These are phyloP conservation scores for Penicillium thymicola DNA, from an alignment of 2,329 filamentous ascomycete genomes.

Conservation along the genomic window DNA sequence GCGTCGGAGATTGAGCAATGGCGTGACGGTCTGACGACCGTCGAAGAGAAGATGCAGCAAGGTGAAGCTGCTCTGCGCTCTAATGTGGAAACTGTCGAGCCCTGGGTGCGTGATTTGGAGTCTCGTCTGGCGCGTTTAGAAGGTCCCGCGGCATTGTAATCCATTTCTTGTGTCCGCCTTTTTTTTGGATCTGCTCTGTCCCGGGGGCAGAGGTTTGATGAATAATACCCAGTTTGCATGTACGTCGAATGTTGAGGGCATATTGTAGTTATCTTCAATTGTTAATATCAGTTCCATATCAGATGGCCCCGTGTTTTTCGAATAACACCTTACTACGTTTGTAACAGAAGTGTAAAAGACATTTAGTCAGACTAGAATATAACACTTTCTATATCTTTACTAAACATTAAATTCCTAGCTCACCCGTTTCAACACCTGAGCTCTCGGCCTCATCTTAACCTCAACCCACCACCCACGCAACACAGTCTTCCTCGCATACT, in stretches of 20 bases:
- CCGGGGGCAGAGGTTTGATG: conserved; percentile 11
- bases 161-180: not conserved
- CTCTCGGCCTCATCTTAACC: conserved; percentile 52
- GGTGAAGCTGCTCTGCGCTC: conserved; percentile 67
- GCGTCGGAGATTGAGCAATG: conserved; percentile 79
- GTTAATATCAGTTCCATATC: conserved; percentile 2
- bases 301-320: not conserved
- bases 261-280: conserved; percentile 5
- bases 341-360: not conserved
- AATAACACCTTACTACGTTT: not conserved
- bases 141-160: conserved; percentile 24
- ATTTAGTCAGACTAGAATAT: not conserved
- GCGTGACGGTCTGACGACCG: conserved; percentile 73
- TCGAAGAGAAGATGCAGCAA: conserved; percentile 71
- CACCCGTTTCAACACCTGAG: conserved; percentile 46
- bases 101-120: conserved; percentile 86
- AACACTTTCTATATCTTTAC: not conserved
- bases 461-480: conserved; percentile 56
- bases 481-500: conserved; percentile 26
- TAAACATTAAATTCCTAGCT: not conserved
- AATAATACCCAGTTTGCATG: conserved; percentile 26
- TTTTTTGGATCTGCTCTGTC: conserved; percentile 8
- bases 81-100: conserved; percentile 82
- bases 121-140: conserved; percentile 64
- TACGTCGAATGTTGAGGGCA: conserved; percentile 4